A percentile compares a stretch with the other conserved stretches of the same genome.
Conservation (phyloP, 352 stramenopile species). For the Globisporangium iwayamae region DNA sequence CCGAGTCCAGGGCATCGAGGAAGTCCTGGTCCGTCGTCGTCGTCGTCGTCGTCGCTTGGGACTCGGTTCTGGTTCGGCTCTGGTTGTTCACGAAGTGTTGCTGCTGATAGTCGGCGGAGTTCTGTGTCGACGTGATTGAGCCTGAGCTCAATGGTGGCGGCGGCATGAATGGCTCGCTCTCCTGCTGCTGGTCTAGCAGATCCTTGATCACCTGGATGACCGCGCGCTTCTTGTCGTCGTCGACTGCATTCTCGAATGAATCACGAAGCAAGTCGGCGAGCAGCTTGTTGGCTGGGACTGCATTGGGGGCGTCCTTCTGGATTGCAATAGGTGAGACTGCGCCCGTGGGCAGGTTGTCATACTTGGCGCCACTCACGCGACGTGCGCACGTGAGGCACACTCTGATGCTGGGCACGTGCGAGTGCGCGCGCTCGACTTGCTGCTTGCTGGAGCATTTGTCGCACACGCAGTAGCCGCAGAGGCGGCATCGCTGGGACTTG, state of each 20-base stretch:
- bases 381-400: slow-evolving; percentile 54
- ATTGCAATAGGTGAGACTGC: slow-evolving; percentile 22
- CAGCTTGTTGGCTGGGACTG: slow-evolving; percentile 20
- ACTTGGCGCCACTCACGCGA: slow-evolving; percentile 51
- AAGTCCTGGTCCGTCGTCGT: background rate
- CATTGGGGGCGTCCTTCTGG: slow-evolving; percentile 20
- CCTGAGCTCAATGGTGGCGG: background rate
- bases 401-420: slow-evolving; percentile 23
- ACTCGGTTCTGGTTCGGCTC: background rate
- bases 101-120: background rate
- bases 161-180: background rate
- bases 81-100: background rate
- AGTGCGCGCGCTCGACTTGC: slow-evolving; percentile 31
- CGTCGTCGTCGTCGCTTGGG: background rate
- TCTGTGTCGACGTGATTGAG: slow-evolving; percentile 3
- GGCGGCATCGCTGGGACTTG: slow-evolving; percentile 45
- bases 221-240: slow-evolving; percentile 24
- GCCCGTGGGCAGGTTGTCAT: slow-evolving; percentile 32
- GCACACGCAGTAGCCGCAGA: slow-evolving; percentile 64
- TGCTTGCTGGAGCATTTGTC: slow-evolving; percentile 37
- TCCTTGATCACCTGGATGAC: slow-evolving; percentile 50
- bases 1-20: slow-evolving; percentile 1
- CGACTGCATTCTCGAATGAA: slow-evolving; percentile 31
- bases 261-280: slow-evolving; percentile 41
- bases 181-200: slow-evolving; percentile 37